A percentile compares a stretch with the other conserved stretches of the same genome.
phyloP scores from a whole-genome alignment of 2,329 filamentous ascomycete species.

The Incumbomyces lentus region DNA sequence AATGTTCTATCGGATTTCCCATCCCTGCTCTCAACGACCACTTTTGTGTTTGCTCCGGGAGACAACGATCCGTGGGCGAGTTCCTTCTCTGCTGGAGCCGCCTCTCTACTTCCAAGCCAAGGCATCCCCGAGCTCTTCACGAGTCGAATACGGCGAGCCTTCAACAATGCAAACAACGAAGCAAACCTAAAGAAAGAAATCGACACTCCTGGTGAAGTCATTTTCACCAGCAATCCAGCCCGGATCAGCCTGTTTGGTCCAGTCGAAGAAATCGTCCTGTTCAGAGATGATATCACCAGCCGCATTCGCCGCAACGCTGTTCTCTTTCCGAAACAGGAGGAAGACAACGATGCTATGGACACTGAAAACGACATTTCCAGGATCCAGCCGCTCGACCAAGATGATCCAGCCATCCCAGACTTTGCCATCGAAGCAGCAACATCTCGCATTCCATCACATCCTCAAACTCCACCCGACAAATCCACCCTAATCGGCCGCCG shows the following conservation, averaged over 20 bases:
- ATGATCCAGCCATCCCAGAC: slow-evolving; percentile 7
- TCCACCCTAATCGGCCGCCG: slow-evolving; percentile 50
- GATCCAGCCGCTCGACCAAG: slow-evolving; percentile 1
- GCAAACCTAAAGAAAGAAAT: slow-evolving; percentile 41
- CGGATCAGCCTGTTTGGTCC: slow-evolving; percentile 78
- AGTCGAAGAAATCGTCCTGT: slow-evolving; percentile 73
- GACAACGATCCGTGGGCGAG: slow-evolving; percentile 98
- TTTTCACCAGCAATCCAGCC: slow-evolving; percentile 84
- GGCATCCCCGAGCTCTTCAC: slow-evolving; percentile 82
- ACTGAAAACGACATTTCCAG: slow-evolving; percentile 11
- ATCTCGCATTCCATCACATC: slow-evolving; percentile 15
- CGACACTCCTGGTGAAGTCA: slow-evolving; percentile 55
- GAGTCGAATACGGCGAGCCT: slow-evolving; percentile 68
- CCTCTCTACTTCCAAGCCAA: slow-evolving; percentile 36
- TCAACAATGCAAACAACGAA: slow-evolving; percentile 68
- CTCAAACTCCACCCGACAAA: slow-evolving; percentile 16
- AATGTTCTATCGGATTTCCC: slow-evolving; percentile 75
- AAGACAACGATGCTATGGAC: slow-evolving; percentile 27
- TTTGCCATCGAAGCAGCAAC: slow-evolving; percentile 17
- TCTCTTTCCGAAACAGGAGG: slow-evolving; percentile 45
- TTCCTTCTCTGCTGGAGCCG: slow-evolving; percentile 50
- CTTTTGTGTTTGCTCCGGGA: slow-evolving; percentile 86
- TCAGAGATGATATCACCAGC: slow-evolving; percentile 75
- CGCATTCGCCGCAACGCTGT: slow-evolving; percentile 69
- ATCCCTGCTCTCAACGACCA: slow-evolving; percentile 63